Base-by-base conservation (phyloP, 768 basidiomycete genomes). In the Cytidiella melzeri region DNA sequence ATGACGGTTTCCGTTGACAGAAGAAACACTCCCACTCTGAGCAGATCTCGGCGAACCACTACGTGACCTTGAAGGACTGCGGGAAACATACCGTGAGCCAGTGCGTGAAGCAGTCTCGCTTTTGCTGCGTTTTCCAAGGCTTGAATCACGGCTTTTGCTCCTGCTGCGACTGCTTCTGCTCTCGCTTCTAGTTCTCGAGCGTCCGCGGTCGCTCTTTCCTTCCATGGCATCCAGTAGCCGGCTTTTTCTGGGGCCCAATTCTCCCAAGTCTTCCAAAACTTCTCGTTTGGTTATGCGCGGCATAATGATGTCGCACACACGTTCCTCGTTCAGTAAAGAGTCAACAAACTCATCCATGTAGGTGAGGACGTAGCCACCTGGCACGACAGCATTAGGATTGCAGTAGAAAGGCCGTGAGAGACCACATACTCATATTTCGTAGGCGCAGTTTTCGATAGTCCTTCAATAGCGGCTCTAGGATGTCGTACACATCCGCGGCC, bases 281-380 rank as follows among this genome's bases (percentile, higher is more conserved):
- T 82, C 77, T 19, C 96, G 79, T 69, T 88, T 92, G 7, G 82
- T 79, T 53, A 97, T 67, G 43, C 96, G 83, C 13, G 96, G 96
- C 40, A 99, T 70, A 59, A 98, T 97, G 59, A 92, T 89, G 69
- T 98, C 96, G 67, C 95, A 98, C 4, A 92, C 94, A 50, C 93
- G 79, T 53, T 98, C 96, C 62, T 95, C 86, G 4, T 76, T 80
- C 26, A 98, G 69, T 9, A 98, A 74, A 39, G 79, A 72, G 65
- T 97, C 83, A 37, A 92, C 76, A 63, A 91, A 98, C 65, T 96
- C 91, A 65, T 98, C 96, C 59, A 98, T 91, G 56, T 81, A 87
- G 4, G 87, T 84, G 48, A 99, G 67, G 1, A 76, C 73, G 64
- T 91, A 98, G 36, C 94, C 93, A 55, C 78, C 95, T 97, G 41